phyloP scores from a whole-genome alignment of 2,329 filamentous ascomycete species.

The Paramyrothecium roridum region DNA sequence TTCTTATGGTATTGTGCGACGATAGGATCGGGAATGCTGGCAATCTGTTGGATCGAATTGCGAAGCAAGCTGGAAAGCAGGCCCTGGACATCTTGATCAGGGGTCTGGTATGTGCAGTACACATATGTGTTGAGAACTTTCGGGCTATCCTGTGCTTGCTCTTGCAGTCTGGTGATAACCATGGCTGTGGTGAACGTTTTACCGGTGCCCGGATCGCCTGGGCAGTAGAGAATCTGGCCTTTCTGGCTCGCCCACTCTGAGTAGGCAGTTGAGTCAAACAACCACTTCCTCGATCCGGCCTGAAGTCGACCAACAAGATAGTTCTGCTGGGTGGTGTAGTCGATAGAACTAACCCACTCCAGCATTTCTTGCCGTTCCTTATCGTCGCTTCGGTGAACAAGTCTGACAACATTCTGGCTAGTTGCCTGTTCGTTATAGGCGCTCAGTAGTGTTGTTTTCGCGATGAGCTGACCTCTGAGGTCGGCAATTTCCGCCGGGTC shows the following conservation, averaged over 20 bases:
- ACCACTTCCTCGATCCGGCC: not conserved
- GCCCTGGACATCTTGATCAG: not conserved
- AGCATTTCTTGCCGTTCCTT: not conserved
- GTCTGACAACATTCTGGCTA: not conserved
- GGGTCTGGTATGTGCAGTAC: not conserved
- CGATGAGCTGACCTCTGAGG: not conserved
- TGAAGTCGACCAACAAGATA: not conserved
- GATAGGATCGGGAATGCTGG: not conserved
- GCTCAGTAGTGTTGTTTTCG: not conserved
- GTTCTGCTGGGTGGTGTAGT: not conserved
- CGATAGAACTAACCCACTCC: not conserved
- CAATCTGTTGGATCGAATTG: not conserved
- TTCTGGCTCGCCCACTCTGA: not conserved
- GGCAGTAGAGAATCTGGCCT: not conserved
- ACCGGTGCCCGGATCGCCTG: not conserved
- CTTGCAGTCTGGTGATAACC: not conserved
- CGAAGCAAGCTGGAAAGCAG: not conserved
- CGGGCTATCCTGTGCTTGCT: not conserved
- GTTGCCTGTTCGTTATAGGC: not conserved
- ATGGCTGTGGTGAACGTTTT: not conserved
- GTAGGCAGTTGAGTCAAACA: not conserved
- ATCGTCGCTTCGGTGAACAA: not conserved
- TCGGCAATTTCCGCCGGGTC: not conserved
- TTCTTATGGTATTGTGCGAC: not conserved
- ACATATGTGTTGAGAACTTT: not conserved